These are phyloP conservation scores for Solanum chaucha DNA, from an alignment of 257 asterid genomes.

Conservation along the genomic window DNA sequence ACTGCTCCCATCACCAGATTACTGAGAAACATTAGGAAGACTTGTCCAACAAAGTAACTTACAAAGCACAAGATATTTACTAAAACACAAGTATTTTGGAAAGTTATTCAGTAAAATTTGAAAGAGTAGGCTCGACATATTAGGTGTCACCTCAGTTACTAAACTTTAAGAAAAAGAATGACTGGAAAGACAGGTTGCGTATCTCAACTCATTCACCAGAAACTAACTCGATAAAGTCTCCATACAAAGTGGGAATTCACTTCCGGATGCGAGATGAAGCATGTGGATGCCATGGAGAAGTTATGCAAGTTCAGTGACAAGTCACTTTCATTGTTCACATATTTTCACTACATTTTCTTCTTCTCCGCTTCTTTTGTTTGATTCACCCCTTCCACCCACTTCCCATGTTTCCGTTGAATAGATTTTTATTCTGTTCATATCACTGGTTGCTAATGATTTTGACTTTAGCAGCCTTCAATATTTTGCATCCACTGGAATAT, in stretches of 20 bases:
- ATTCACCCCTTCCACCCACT: not conserved
- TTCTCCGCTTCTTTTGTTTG: not conserved
- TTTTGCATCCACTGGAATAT: not conserved
- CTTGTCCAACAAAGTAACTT: not conserved
- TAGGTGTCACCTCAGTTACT: not conserved
- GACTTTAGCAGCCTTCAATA: not conserved
- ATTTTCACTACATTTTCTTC: not conserved
- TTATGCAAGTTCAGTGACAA: not conserved
- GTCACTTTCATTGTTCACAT: not conserved
- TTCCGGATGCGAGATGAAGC: not conserved
- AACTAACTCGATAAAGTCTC: not conserved
- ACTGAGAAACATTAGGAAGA: not conserved
- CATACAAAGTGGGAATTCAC: not conserved
- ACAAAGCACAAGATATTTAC: not conserved
- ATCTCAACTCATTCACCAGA: not conserved
- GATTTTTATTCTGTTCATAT: not conserved
- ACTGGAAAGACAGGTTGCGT: not conserved
- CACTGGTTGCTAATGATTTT: not conserved
- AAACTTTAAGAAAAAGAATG: not conserved
- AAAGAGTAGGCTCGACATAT: not conserved
- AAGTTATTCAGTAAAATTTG: not conserved
- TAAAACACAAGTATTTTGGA: not conserved
- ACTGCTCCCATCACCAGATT: not conserved
- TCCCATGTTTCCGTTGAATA: not conserved
- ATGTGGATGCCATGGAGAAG: not conserved